These are phyloP conservation scores for Mortierella claussenii DNA, from an alignment of 192 early-diverging fungal genomes.

Conservation along the genomic window DNA sequence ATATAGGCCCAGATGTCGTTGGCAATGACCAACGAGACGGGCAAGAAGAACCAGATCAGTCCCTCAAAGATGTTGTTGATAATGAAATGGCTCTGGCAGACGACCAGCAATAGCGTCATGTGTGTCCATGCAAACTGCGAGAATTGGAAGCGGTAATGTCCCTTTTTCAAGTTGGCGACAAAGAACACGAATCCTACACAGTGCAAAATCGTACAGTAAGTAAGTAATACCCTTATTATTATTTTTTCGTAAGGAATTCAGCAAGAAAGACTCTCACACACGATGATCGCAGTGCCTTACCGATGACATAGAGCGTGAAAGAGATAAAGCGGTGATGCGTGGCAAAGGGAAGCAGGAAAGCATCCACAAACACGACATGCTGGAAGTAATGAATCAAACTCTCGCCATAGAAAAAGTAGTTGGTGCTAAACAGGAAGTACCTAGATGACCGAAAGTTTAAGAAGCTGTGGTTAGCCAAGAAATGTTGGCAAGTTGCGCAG, in stretches of 20 bases:
- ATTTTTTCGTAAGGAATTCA: not conserved
- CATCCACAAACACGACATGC: conserved; percentile 84
- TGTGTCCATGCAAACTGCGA: conserved; percentile 97
- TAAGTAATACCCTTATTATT: not conserved
- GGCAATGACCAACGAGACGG: conserved; percentile 87
- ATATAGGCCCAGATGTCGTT: conserved; percentile 98
- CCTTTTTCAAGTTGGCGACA: conserved; percentile 92
- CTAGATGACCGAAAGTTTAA: too few relatives aligned
- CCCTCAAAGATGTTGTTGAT: conserved; percentile 99
- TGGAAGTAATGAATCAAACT: conserved; percentile 92
- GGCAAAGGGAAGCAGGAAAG: conserved; percentile 83
- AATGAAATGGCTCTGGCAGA: conserved; percentile 94
- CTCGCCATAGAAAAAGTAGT: conserved; percentile 96
- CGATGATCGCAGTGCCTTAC: conserved; percentile 58
- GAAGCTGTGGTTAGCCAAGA: too few relatives aligned
- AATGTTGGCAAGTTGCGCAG: too few relatives aligned
- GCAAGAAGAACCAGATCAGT: conserved; percentile 96
- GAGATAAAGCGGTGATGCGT: conserved; percentile 96
- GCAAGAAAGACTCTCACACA: too few relatives aligned
- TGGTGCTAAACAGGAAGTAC: conserved; percentile 90
- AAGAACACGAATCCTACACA: conserved; percentile 86
- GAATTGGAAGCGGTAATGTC: conserved; percentile 95
- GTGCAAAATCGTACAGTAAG: not conserved
- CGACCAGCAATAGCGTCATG: conserved; percentile 93
- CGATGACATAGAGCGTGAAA: conserved; percentile 87